phyloP scores from a whole-genome alignment of 2,329 filamentous ascomycete species.

The Botrytis fabae region DNA sequence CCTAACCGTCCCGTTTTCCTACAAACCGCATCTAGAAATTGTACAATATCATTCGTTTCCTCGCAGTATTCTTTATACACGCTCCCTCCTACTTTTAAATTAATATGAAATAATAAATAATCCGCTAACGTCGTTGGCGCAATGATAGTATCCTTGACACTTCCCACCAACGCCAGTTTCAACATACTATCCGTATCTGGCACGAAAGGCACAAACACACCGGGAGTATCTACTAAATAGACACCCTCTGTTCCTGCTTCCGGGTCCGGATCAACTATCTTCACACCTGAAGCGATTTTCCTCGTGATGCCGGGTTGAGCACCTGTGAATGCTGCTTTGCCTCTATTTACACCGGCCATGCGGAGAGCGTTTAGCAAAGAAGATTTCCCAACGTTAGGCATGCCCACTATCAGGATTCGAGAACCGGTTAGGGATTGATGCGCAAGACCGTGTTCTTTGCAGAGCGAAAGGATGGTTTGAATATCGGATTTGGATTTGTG shows the following conservation, averaged over 20 bases:
- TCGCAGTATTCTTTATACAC: conserved; percentile 51
- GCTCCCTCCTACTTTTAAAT: conserved; percentile 45
- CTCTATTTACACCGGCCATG: conserved; percentile 59
- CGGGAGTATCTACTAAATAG: conserved; percentile 88
- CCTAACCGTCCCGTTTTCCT: conserved; percentile 72
- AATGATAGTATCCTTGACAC: conserved; percentile 87
- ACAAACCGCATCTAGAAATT: conserved; percentile 71
- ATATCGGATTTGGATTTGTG: conserved; percentile 49
- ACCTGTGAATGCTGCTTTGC: conserved; percentile 79
- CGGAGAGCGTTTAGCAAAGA: conserved; percentile 89
- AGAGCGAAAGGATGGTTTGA: conserved; percentile 46
- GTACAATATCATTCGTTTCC: conserved; percentile 82
- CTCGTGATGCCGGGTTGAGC: conserved; percentile 87
- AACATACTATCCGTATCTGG: conserved; percentile 85
- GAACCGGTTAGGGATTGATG: conserved; percentile 72
- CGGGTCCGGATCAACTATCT: conserved; percentile 62
- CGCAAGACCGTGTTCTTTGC: conserved; percentile 52
- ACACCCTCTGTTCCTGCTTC: conserved; percentile 52
- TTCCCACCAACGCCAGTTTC: conserved; percentile 87
- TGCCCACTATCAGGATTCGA: conserved; percentile 84
- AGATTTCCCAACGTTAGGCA: conserved; percentile 97
- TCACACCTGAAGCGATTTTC: conserved; percentile 79
- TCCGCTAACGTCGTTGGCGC: conserved; percentile 77
- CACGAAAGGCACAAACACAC: conserved; percentile 93
- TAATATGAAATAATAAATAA: conserved; percentile 85